Evolutionary conservation across 1,284 basidiomycete genomes (phyloP).

Genomic region (Cystobasidium sp.): DNA sequence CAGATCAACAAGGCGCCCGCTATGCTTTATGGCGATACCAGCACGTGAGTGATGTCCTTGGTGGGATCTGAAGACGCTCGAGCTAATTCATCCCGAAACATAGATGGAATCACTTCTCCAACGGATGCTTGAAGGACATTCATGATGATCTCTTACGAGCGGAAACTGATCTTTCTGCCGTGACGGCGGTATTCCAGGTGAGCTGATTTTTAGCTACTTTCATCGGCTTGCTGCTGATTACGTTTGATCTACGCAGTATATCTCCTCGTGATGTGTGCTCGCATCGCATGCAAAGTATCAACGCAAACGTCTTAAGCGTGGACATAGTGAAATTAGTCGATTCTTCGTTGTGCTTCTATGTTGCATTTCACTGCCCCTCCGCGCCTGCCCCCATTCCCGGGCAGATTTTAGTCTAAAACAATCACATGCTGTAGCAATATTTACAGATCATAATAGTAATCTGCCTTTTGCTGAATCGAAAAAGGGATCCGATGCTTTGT

Average conservation of each 20-base stretch:
- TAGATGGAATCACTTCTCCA: conserved; percentile 98
- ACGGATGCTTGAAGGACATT: conserved; percentile 81
- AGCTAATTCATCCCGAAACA: conserved; percentile 24
- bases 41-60: conserved; percentile 73
- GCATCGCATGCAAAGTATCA: no score
- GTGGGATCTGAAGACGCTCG: neutral
- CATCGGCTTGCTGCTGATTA: no score
- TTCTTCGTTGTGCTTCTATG: neutral
- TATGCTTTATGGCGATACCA: conserved; percentile 92
- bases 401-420: neutral
- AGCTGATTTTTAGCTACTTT: no score
- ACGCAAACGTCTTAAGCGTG: no score
- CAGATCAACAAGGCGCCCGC: conserved; percentile 83
- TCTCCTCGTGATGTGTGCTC: no score
- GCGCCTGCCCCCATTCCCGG: neutral
- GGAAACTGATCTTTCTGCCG: conserved; percentile 79
- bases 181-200: conserved; percentile 62
- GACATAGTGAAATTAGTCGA: no score
- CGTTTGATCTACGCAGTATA: no score
- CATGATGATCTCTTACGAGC: conserved; percentile 95
- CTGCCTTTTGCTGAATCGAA: conserved; percentile 21
- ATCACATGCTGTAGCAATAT: conserved; percentile 8
- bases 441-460: conserved; percentile 14
- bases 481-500: conserved; percentile 10
- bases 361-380: neutral